A percentile compares a stretch with the other conserved stretches of the same genome.
These are phyloP conservation scores for Dissophora ornata DNA, from an alignment of 192 early-diverging fungal genomes.

Conservation along the genomic window DNA sequence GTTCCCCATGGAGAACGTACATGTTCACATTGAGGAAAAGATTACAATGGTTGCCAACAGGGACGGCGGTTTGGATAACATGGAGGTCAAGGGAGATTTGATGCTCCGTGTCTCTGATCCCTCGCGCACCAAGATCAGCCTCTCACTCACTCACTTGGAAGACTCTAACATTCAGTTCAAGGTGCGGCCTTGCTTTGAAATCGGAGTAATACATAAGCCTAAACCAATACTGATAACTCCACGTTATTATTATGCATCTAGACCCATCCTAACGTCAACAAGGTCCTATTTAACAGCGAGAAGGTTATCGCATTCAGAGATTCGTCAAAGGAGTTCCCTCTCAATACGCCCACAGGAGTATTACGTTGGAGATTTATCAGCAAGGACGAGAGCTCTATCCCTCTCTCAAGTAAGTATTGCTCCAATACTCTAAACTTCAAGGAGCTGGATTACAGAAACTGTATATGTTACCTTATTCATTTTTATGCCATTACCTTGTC, in stretches of 20 bases:
- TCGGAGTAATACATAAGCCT: neutral
- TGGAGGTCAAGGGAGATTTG: constrained; percentile 96
- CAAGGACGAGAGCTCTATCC: constrained; percentile 84
- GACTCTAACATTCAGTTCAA: constrained; percentile 86
- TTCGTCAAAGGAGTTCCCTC: constrained; percentile 83
- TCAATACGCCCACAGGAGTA: constrained; percentile 85
- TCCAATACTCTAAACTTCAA: neutral
- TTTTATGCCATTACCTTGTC: too few relatives aligned
- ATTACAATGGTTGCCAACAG: constrained; percentile 85
- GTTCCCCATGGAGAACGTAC: constrained; percentile 77
- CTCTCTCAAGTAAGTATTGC: constrained; percentile 73
- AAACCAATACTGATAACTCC: too few relatives aligned
- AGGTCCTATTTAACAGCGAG: constrained; percentile 79
- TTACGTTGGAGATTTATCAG: constrained; percentile 92
- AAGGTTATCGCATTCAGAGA: constrained; percentile 85
- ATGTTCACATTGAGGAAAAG: constrained; percentile 89
- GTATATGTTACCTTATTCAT: too few relatives aligned
- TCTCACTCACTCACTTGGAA: constrained; percentile 69
- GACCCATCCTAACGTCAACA: constrained; percentile 99
- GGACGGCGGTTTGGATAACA: constrained; percentile 90
- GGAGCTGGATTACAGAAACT: neutral
- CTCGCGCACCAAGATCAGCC: constrained; percentile 66
- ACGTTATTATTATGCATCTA: neutral
- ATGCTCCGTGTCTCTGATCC: constrained; percentile 83
- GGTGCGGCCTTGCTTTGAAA: constrained; percentile 3